Percentiles rank a stretch among this genome's conserved stretches.
Evolutionary conservation across 371 early-diverging fungal species (phyloP).

Genomic region (Phascolomyces articulosus): DNA sequence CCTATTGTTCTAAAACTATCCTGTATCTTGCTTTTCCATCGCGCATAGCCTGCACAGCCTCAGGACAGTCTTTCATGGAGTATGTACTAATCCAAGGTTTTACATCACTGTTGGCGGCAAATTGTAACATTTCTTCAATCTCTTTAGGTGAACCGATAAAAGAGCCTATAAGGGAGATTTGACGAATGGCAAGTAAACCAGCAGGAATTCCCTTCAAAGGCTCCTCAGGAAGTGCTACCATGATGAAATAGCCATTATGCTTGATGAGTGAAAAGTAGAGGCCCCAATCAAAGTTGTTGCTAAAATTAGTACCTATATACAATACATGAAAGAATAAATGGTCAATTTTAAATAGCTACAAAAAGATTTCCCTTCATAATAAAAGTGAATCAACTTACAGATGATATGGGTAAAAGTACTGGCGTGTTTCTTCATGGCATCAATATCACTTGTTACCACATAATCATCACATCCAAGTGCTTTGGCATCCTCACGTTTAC

Average conservation of each 20-base stretch:
- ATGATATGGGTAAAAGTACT: slow-evolving; percentile 24
- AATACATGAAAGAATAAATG: too few relatives aligned
- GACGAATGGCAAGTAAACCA: slow-evolving; percentile 30
- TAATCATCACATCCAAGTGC: slow-evolving; percentile 42
- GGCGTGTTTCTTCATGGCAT: slow-evolving; percentile 17
- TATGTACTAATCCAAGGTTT: slow-evolving; percentile 67
- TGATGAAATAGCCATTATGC: slow-evolving; percentile 48
- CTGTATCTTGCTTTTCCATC: slow-evolving; percentile 71
- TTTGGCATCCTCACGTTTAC: slow-evolving; percentile 37
- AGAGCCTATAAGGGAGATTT: slow-evolving; percentile 64
- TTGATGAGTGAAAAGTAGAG: slow-evolving; percentile 42
- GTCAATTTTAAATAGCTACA: too few relatives aligned
- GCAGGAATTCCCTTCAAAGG: slow-evolving; percentile 44
- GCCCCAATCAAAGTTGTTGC: slow-evolving; percentile 43
- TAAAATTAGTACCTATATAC: slow-evolving; percentile 34
- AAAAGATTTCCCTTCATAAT: too few relatives aligned
- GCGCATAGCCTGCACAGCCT: slow-evolving; percentile 59
- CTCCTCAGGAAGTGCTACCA: slow-evolving; percentile 65
- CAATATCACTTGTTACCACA: slow-evolving; percentile 22
- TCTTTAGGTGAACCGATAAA: slow-evolving; percentile 63
- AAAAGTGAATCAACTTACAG: slow-evolving; percentile 7
- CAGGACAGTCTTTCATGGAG: slow-evolving; percentile 63
- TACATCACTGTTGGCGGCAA: slow-evolving; percentile 68
- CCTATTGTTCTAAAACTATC: slow-evolving; percentile 48
- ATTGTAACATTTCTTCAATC: slow-evolving; percentile 69